Percentiles rank a stretch among this genome's conserved stretches.
Evolutionary conservation across 805 yeast species (phyloP).

Genomic region (Myxozyma udenii): DNA sequence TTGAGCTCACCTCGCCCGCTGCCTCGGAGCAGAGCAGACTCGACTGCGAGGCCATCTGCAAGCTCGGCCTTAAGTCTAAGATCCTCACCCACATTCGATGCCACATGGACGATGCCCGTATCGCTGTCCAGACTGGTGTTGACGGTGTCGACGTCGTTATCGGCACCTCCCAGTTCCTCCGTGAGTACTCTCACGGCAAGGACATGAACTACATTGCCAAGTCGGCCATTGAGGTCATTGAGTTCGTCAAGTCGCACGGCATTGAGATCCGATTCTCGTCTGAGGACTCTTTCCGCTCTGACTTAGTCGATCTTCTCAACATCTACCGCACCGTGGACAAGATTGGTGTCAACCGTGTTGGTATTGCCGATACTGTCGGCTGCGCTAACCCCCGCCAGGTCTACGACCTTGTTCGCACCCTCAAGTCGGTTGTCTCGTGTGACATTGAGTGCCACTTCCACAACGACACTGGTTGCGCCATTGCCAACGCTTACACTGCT

Average conservation of each 20-base stretch:
- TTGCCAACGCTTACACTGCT: constrained; percentile 97
- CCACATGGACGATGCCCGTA: constrained; percentile 97
- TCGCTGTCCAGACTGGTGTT: constrained; percentile 97
- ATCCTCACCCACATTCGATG: constrained; percentile 95
- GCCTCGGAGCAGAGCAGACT: constrained; percentile 89
- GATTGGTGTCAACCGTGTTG: constrained; percentile 97
- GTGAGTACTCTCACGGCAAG: constrained; percentile 95
- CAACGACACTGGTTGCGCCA: constrained; percentile 98
- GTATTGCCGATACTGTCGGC: constrained; percentile 99
- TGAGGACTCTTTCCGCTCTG: constrained; percentile 96
- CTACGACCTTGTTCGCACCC: constrained; percentile 90
- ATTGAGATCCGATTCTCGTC: constrained; percentile 95
- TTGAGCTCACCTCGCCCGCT: constrained; percentile 95
- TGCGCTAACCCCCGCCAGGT: constrained; percentile 99
- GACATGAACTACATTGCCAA: constrained; percentile 98
- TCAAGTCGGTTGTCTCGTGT: constrained; percentile 89
- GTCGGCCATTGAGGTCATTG: constrained; percentile 93
- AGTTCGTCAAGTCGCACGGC: constrained; percentile 93
- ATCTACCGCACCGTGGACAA: constrained; percentile 95
- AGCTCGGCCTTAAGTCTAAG: constrained; percentile 92
- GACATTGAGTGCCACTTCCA: constrained; percentile 99
- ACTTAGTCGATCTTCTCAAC: constrained; percentile 89
- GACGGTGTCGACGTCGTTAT: constrained; percentile 99
- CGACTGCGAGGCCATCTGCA: constrained; percentile 98
- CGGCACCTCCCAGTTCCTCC: constrained; percentile 92